Evolutionary conservation across 192 early-diverging fungal genomes (phyloP), one percentile per base, ranked within the genome.

Genomic region (Podila epigama): DNA sequence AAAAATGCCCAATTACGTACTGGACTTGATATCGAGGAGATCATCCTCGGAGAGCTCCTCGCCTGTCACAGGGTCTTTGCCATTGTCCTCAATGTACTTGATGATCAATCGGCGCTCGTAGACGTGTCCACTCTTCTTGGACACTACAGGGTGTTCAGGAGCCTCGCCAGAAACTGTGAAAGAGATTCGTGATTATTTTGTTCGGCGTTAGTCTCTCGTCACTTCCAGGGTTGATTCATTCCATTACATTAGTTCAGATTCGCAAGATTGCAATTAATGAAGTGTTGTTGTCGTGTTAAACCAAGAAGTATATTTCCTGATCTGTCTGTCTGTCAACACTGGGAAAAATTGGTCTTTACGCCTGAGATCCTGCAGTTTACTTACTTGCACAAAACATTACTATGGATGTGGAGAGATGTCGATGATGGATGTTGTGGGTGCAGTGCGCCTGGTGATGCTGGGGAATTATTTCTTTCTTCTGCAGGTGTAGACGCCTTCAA

Each of bases 141-240:
- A 96, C 52, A 97, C 84, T 29, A 99, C 97, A 5, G 97, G 96
- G 63, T 93, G 88, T 58, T 85, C 83, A 41, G 94, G 93, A 34
- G 89, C 83, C 81, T 97, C 95, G 28, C 96, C 96, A 36, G 95
- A 96, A 75, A 99, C 96, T 98, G n/a, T n/a, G n/a, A n/a, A n/a
- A n/a, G n/a, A n/a, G n/a, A 83, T 57, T 33, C 32, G 50, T 34
- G 44, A n/a, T 29, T 29, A 13, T 10, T 8, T 18, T 5, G 22
- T 16, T 3, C 4, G 27, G 4, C 12, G 28, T 41, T 59, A 2
- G 32, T n/a, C n/a, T n/a, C n/a, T n/a, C n/a, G n/a, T n/a, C 20
- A 8, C 8, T 29, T 25, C 22, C 6, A 11, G 2, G 4, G 36
- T 12, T 22, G 11, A 20, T 36, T 33, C 13, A 9, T 58, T 16